Evolutionary conservation across 1,284 basidiomycete genomes (phyloP), one percentile per base, ranked within the genome.

Genomic region (Peniophora sp.): DNA sequence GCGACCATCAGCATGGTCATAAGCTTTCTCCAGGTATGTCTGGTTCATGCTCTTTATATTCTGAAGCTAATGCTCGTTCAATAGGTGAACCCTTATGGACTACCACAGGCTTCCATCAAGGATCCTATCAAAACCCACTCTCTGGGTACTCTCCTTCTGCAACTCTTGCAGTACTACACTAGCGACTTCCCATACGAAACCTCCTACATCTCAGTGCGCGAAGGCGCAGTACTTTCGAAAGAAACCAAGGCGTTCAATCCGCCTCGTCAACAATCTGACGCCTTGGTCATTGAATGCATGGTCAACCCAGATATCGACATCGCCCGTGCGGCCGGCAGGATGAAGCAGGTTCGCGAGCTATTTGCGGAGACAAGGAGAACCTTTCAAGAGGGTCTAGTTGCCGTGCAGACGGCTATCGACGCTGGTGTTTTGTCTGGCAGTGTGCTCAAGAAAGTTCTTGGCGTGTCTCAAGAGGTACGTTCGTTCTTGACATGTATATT

Each of bases 1-100:
- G 78, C 79, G 9, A 72, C 87, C 49, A 84, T 83, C 41, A 82
- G 81, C 57, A 69, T 91, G 62, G 81, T 81, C 46, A 79, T 91
- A 55, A 83, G 74, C 55, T 91, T 92, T 60, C 68, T 93, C 6
- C 85, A 92, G 69, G 83, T 85, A 41, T 20, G 37, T 15, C 49
- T 22, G 6, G 72, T 63, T 27, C 50, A 10, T 39, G 44, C 36
- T 14, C 35, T 9, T 50, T 37, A 20, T 23, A 20, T 20, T 47
- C 24, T 34, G 6, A 17, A 17, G 34, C 18, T 34, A 9, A 6
- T 46, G 37, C 54, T 35, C 27, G 22, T 0, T 47, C 22, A n/a
- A n/a, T 47, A 74, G 72, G 55, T 66, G 14, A 75, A 76, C 54
- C 74, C 75, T 0, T 57, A 57, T 37, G 54, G 65, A n/a, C 61